Base-by-base conservation (phyloP, 192 early-diverging fungal genomes). In the Backusella sp. region DNA sequence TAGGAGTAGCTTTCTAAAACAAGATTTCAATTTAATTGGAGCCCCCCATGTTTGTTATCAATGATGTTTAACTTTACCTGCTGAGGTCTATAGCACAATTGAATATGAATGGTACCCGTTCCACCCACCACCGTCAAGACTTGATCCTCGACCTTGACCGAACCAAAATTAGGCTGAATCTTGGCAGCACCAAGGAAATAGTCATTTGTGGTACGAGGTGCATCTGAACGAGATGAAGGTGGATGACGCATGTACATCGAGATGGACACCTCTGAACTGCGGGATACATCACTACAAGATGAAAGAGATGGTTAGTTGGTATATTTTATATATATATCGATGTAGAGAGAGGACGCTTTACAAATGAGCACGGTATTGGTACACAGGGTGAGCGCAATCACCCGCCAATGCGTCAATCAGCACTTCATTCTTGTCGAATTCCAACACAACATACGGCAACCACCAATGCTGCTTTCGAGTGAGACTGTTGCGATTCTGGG, bases 401-500 rank as follows among this genome's bases (percentile, higher is more conserved):
- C 92, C 92, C n/a, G 91, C 92, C 7, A 93, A 85, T 65, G 92
- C 91, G 77, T 93, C 91, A 62, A 95, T 91, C 72, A 97, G 85
- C 32, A 95, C 89, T 80, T 98, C 95, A 82, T 97, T 96, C 87
- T 96, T 96, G 86, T 98, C 96, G 73, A 97, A 96, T 84, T 96
- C 96, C 19, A 98, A 86, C 17, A 98, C 94, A 6, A 90, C 91
- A 79, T 96, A 98, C 12, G 96, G 96, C 30, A 92, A 78, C 90
- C 91, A 91, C 81, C 81, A 83, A 36, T 79, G 72, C 23, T 80
- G 82, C 69, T 88, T 86, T 68, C 89, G 84, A 32, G 84, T 84
- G 14, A 88, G 56, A 8, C 86, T 87, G 46, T 90, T 87, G 28
- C 89, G 82, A 65, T 86, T 86, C 80, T 86, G 74, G 83, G 84